Conservation (phyloP, 176 grass and related monocot genomes). For the Zoysia japonica region DNA sequence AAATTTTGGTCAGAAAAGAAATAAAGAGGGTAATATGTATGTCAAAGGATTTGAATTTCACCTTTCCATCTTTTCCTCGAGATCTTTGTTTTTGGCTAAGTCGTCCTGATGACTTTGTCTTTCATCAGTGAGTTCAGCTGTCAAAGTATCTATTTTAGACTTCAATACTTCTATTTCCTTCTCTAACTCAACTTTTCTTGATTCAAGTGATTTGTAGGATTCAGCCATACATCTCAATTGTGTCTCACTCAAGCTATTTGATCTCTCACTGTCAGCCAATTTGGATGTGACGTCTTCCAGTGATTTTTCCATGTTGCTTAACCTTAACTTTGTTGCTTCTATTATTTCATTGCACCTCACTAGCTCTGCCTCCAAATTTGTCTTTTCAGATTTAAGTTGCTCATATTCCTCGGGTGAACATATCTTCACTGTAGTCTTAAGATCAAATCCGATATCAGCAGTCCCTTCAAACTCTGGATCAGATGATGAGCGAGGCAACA, state of each 20-base stretch:
- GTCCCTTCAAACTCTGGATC: slow-evolving; percentile 58
- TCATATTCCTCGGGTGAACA: slow-evolving; percentile 58
- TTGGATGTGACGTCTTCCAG: slow-evolving; percentile 65
- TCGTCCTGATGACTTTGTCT: slow-evolving; percentile 71
- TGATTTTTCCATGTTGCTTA: slow-evolving; percentile 65
- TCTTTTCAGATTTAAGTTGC: slow-evolving; percentile 70
- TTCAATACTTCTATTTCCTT: slow-evolving; percentile 57
- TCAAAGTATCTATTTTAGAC: slow-evolving; percentile 59
- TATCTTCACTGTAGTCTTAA: slow-evolving; percentile 45
- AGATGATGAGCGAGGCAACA: slow-evolving; percentile 54
- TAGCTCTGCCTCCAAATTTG: slow-evolving; percentile 60
- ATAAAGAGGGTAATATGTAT: background rate
- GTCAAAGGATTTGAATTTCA: slow-evolving; percentile 42
- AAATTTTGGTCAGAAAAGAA: slow-evolving; percentile 42
- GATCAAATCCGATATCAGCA: slow-evolving; percentile 42
- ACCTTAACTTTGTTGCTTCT: slow-evolving; percentile 56
- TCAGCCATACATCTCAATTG: slow-evolving; percentile 95
- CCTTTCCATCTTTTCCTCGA: slow-evolving; percentile 81
- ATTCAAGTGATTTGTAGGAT: slow-evolving; percentile 87
- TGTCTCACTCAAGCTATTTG: slow-evolving; percentile 91
- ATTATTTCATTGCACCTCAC: slow-evolving; percentile 64
- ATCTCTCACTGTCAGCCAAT: slow-evolving; percentile 75
- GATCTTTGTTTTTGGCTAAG: slow-evolving; percentile 72
- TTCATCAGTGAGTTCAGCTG: slow-evolving; percentile 69
- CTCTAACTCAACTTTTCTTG: slow-evolving; percentile 69